Base-by-base conservation (phyloP, 371 early-diverging fungal species). In the Lichtheimia ramosa region DNA sequence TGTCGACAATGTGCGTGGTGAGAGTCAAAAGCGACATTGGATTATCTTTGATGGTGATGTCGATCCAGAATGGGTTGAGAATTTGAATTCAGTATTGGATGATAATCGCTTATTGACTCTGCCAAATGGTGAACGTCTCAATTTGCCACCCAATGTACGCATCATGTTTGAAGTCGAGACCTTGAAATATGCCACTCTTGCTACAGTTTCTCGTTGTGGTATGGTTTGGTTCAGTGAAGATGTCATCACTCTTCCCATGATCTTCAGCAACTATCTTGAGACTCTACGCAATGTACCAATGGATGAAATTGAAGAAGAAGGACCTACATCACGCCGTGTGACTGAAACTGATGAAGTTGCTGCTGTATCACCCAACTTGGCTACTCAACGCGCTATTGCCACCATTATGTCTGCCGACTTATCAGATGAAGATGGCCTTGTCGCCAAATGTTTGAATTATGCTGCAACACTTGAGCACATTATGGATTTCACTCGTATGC, bases 21-120 rank as follows among this genome's bases (percentile, higher is more conserved):
- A 99, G 79, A 89, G 89, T 58, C 60, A 81, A 40, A 92, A 90
- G 67, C 89, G 97, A 16, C 97, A 97, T 69, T 99, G 99, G 99
- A 98, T 99, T 64, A 89, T 99, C 28, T 99, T 99, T 77, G 99
- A 99, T 77, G 98, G 99, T 66, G 98, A 97, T 81, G 96, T 99
- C 28, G 98, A 99, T 80, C 98, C 99, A 15, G 96, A 96, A 68
- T 99, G 99, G 99, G 97, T 99, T 43, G 99, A 99, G 77, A 99
- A 99, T 74, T 88, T 99, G 67, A 99, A 99, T 81, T 92, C 91
- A 49, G 98, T 99, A 4, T 82, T 99, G 42, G 99, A 98, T 66
- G 99, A 99, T 79, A 98, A 99, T 79, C 89, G 91, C 63, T 73
- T 97, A 56, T 77, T 99, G 58, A 99, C 99, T 2, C 68, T 99